Base-by-base conservation (phyloP, 352 stramenopile species). In the Globisporangium rhizosaccharum region DNA sequence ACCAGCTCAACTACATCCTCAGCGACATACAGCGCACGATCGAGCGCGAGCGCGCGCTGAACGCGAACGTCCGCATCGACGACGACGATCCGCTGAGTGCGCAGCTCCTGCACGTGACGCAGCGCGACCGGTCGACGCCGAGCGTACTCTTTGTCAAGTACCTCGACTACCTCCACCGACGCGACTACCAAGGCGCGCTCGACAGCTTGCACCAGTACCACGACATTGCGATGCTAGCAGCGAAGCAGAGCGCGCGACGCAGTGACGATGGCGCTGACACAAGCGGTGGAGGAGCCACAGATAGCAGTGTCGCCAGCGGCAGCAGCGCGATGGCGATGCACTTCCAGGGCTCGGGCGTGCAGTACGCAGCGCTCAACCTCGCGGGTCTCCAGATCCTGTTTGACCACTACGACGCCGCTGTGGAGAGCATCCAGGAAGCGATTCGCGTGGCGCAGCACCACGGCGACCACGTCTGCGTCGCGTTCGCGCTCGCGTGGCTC, bases 141-240 rank as follows among this genome's bases (percentile, higher is more conserved):
- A 82, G 82, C 45, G 79, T 76, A 25, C 61, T 89, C n/a, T 98
- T 96, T 60, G 79, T 92, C 20, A 70, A 77, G 37, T 98, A 96
- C 64, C 63, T 97, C 30, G 85, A 90, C 44, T 93, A 77, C 48
- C 67, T 98, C 14, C 69, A 82, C 48, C 62, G 83, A 28, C 78
- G 83, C 39, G 85, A 98, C 58, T 95, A 96, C 58, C 79, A 90
- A 41, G 74, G 72, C 17, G 91, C 94, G 23, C 63, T 98, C 5
- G 87, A 97, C 57, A 85, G 76, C 28, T 74, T 98, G n/a, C 92
- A 98, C 60, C 76, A 88, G 56, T 98, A 98, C 62, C 96, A 98
- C 71, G 94, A 98, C 57, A 84, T 97, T 55, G 76, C 85, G 10
- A 87, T 96, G 36, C 79, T 90, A 33, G 59, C 72, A 11, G 53